phyloP scores from a whole-genome alignment of 768 basidiomycete species.

The Lactarius trivialis region DNA sequence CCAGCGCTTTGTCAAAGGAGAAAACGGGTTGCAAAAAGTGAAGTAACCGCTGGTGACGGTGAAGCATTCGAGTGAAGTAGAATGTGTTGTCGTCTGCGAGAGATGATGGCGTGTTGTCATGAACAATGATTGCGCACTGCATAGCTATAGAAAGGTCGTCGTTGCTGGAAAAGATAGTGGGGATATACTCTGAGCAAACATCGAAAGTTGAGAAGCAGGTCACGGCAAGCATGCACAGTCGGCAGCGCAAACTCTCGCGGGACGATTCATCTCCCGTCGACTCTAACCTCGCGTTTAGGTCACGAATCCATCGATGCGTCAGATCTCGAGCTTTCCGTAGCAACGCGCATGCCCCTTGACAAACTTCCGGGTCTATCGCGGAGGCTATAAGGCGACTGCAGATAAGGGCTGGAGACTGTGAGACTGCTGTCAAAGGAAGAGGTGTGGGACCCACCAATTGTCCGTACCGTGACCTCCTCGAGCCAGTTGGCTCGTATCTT shows the following conservation, averaged over 20 bases:
- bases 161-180: background rate
- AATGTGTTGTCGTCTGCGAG: background rate
- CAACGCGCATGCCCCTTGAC: background rate
- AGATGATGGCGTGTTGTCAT: slow-evolving; percentile 6
- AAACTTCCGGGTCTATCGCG: background rate
- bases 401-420: slow-evolving; percentile 1
- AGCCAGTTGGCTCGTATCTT: slow-evolving; percentile 39
- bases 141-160: slow-evolving; percentile 11
- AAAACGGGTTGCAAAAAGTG: slow-evolving; percentile 6
- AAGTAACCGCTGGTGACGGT: slow-evolving; percentile 6
- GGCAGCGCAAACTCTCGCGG: background rate
- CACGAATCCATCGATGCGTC: slow-evolving; percentile 3
- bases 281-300: slow-evolving; percentile 2
- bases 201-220: slow-evolving; percentile 15
- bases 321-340: slow-evolving; percentile 9
- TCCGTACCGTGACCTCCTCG: slow-evolving; percentile 13
- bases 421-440: background rate
- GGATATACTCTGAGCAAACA: background rate
- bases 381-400: slow-evolving; percentile 6
- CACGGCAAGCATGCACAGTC: slow-evolving; percentile 6
- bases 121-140: slow-evolving; percentile 10
- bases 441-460: slow-evolving; percentile 2
- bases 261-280: background rate
- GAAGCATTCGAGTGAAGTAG: slow-evolving; percentile 1
- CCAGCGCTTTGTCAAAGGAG: background rate